phyloP scores from a whole-genome alignment of 345 rosid species.

The Eucalyptus caleyi region DNA sequence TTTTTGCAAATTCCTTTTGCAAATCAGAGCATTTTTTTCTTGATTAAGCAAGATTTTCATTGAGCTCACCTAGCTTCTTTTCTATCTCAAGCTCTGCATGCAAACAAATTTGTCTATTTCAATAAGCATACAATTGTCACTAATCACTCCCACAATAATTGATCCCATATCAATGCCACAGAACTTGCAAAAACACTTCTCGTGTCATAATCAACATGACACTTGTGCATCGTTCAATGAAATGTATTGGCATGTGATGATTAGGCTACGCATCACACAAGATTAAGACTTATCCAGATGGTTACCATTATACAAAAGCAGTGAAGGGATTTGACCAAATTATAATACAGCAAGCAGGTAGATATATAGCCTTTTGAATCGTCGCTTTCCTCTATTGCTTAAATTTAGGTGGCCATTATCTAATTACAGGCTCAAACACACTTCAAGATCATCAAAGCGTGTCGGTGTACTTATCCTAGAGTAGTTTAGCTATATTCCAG shows the following conservation, averaged over 20 bases:
- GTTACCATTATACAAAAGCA: not conserved
- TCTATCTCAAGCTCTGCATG: conserved; percentile 40
- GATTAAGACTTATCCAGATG: not conserved
- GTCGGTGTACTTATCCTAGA: not conserved
- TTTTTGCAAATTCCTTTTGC: conserved; percentile 37
- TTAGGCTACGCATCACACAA: not conserved
- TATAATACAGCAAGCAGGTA: not conserved
- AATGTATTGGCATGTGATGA: not conserved
- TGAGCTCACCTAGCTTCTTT: conserved; percentile 33
- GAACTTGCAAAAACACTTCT: not conserved
- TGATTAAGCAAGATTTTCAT: conserved; percentile 20
- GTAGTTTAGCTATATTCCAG: not conserved
- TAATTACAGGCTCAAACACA: not conserved
- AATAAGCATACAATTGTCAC: not conserved
- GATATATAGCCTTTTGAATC: not conserved
- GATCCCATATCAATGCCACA: not conserved
- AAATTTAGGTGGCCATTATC: not conserved
- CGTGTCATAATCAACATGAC: not conserved
- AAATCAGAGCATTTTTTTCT: conserved; percentile 31
- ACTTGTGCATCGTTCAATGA: not conserved
- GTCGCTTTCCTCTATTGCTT: not conserved
- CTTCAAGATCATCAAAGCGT: not conserved
- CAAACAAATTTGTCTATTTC: not conserved
- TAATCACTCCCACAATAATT: not conserved
- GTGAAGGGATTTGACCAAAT: not conserved